phyloP scores from a whole-genome alignment of 495 filamentous ascomycete genomes.

The Aspergillus saccharolyticus region DNA sequence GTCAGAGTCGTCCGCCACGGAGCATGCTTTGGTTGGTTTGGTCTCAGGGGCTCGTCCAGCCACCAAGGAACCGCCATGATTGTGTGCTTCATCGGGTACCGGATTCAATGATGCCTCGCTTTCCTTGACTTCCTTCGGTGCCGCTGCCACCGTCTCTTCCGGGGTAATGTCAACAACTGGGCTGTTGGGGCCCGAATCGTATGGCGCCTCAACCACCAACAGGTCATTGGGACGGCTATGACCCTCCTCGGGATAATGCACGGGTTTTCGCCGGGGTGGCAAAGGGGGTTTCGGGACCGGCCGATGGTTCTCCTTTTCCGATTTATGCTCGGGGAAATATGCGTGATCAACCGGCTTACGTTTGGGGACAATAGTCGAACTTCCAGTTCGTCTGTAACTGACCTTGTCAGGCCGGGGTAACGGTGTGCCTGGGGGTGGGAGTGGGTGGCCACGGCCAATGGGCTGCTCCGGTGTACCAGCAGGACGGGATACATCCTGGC shows the following conservation, averaged over 20 bases:
- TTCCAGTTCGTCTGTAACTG: conserved; percentile 42
- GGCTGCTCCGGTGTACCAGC: conserved; percentile 57
- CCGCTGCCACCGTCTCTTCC: conserved; percentile 6
- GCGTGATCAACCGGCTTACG: conserved; percentile 52
- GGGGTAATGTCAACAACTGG: conserved; percentile 32
- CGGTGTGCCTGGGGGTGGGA: conserved; percentile 53
- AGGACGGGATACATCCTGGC: conserved; percentile 33
- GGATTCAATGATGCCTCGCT: background rate
- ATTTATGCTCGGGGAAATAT: conserved; percentile 27
- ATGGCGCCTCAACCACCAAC: conserved; percentile 49
- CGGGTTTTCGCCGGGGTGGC: conserved; percentile 33
- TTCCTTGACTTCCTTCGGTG: background rate
- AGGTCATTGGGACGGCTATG: conserved; percentile 31
- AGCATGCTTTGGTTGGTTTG: background rate
- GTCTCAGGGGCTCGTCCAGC: background rate
- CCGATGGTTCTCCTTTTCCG: conserved; percentile 21
- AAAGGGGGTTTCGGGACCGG: conserved; percentile 27
- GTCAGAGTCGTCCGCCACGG: background rate
- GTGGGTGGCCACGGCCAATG: conserved; percentile 61
- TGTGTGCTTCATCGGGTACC: background rate
- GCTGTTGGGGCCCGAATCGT: conserved; percentile 47
- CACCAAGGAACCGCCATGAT: background rate
- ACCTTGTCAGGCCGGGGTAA: conserved; percentile 71
- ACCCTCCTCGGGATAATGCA: conserved; percentile 19
- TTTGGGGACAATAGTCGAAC: conserved; percentile 55